Percentiles rank a stretch among this genome's conserved stretches.
These are phyloP conservation scores for Epichloe sibirici DNA, from an alignment of 2,329 filamentous ascomycete genomes.

Conservation along the genomic window DNA sequence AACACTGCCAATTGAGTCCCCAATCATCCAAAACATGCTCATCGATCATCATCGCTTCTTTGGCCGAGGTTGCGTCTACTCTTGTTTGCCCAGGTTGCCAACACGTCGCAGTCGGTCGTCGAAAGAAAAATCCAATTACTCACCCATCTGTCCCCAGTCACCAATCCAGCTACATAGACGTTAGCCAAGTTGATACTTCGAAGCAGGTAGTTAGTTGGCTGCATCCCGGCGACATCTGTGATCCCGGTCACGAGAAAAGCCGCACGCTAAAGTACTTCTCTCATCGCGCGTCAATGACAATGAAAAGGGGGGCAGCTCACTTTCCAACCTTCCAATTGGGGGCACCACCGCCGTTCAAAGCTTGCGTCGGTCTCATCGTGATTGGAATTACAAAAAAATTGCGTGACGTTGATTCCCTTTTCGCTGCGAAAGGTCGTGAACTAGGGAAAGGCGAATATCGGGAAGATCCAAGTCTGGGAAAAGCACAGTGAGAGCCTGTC, in stretches of 20 bases:
- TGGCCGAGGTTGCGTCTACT: not conserved
- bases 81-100: not conserved
- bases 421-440: slow-evolving; percentile 15
- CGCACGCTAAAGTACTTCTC: slow-evolving; percentile 12
- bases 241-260: slow-evolving; percentile 17
- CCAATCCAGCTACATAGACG: slow-evolving; percentile 51
- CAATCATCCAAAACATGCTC: not conserved
- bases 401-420: slow-evolving; percentile 13
- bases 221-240: not conserved
- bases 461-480: slow-evolving; percentile 13
- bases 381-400: slow-evolving; percentile 13
- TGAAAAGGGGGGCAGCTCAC: slow-evolving; percentile 17
- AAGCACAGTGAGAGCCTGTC: slow-evolving; percentile 11
- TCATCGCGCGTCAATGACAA: not conserved
- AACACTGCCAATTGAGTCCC: not conserved
- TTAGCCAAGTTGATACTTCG: slow-evolving; percentile 12
- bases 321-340: slow-evolving; percentile 21
- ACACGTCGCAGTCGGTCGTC: not conserved
- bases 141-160: slow-evolving; percentile 64
- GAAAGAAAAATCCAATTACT: slow-evolving; percentile 23
- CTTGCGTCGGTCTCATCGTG: slow-evolving; percentile 31
- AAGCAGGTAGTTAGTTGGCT: not conserved
- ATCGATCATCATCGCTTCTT: not conserved
- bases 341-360: slow-evolving; percentile 21
- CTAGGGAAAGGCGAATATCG: slow-evolving; percentile 4